phyloP scores from a whole-genome alignment of 352 stramenopile genomes.

The Elongisporangium senticosum region DNA sequence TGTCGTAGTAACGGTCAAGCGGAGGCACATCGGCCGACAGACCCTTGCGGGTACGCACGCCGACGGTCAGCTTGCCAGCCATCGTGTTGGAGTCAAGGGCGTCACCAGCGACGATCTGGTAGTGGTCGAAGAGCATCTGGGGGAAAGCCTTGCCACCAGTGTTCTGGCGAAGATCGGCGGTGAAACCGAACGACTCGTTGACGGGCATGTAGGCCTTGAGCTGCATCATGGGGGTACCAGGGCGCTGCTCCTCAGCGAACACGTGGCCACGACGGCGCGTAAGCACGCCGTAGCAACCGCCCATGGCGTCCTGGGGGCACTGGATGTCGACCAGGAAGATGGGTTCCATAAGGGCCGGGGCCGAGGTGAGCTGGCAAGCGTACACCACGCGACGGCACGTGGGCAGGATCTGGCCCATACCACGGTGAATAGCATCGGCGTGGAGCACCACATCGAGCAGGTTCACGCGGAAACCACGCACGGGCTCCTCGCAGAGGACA shows the following conservation, averaged over 20 bases:
- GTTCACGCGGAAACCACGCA: constrained; percentile 97
- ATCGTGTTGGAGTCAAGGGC: constrained; percentile 91
- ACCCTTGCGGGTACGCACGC: constrained; percentile 97
- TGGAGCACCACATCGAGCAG: constrained; percentile 99
- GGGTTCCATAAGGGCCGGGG: constrained; percentile 96
- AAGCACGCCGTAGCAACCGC: constrained; percentile 98
- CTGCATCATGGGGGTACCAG: constrained; percentile 98
- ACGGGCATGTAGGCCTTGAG: constrained; percentile 99
- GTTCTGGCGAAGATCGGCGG: constrained; percentile 95
- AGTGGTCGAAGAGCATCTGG: constrained; percentile 99
- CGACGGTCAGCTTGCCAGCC: constrained; percentile 92
- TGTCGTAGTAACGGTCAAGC: constrained; percentile 98
- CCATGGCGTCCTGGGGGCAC: constrained; percentile 97
- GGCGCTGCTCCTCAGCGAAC: constrained; percentile 97
- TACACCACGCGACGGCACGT: constrained; percentile 98
- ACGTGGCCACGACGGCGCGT: constrained; percentile 98
- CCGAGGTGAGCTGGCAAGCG: constrained; percentile 93
- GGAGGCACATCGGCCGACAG: constrained; percentile 95
- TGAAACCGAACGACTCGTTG: constrained; percentile 99
- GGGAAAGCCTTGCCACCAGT: constrained; percentile 99
- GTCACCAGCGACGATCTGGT: constrained; percentile 94
- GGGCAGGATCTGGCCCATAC: constrained; percentile 99
- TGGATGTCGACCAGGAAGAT: constrained; percentile 99
- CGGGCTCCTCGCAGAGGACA: constrained; percentile 97
- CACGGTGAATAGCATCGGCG: constrained; percentile 99